A percentile compares a stretch with the other conserved stretches of the same genome.
Evolutionary conservation across 140 eudicot species (phyloP).

Genomic region (Bidens hawaiensis): DNA sequence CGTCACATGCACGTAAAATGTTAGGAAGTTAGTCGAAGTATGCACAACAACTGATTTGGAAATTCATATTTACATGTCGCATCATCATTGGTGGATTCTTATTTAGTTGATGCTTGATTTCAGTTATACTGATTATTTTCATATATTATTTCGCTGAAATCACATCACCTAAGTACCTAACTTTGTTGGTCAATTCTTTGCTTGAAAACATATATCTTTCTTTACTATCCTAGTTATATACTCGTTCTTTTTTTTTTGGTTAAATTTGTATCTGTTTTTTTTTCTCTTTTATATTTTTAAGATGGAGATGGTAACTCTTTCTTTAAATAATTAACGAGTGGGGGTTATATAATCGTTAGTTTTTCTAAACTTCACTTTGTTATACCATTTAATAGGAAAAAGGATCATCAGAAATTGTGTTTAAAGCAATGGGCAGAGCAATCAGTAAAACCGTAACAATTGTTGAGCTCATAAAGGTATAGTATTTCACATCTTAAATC

Average conservation of each 20-base stretch:
- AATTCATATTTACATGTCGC: too few relatives aligned
- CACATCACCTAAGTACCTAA: too few relatives aligned
- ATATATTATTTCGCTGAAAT: too few relatives aligned
- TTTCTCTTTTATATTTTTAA: background rate
- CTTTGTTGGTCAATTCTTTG: too few relatives aligned
- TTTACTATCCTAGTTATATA: too few relatives aligned
- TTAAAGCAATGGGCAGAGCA: constrained; percentile 51
- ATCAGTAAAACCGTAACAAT: constrained; percentile 39
- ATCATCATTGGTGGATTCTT: too few relatives aligned
- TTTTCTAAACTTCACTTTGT: background rate
- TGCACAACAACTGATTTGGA: too few relatives aligned
- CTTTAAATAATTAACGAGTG: background rate
- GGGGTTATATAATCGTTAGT: background rate
- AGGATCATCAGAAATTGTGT: constrained; percentile 33
- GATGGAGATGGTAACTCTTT: background rate
- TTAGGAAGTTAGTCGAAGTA: background rate
- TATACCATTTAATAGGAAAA: constrained; percentile 28
- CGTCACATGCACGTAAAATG: background rate
- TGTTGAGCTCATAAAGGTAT: constrained; percentile 39
- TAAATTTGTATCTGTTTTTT: too few relatives aligned
- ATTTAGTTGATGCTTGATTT: too few relatives aligned
- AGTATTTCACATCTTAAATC: background rate
- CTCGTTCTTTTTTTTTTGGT: too few relatives aligned
- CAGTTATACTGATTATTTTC: too few relatives aligned
- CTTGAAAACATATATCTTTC: too few relatives aligned